Percentiles rank a stretch among this genome's conserved stretches.
phyloP scores from a whole-genome alignment of 805 yeast species.

The Sugiyamaella mastotermitis region DNA sequence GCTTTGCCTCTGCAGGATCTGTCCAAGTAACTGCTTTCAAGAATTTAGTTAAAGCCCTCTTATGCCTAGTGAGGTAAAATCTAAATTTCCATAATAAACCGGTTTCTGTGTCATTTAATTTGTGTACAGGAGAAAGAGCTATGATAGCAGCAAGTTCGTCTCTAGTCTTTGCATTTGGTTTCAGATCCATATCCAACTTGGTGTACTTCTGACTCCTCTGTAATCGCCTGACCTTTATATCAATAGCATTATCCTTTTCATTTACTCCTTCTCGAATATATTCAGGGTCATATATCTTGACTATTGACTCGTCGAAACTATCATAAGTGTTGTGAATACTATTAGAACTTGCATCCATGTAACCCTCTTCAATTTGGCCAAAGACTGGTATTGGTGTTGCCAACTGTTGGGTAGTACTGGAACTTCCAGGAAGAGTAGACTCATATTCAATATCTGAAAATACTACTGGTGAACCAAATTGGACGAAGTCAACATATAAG shows the following conservation, averaged over 20 bases:
- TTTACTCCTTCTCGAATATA: constrained; percentile 46
- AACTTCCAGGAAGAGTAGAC: constrained; percentile 8
- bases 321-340: not conserved
- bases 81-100: constrained; percentile 87
- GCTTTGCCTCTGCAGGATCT: constrained; percentile 72
- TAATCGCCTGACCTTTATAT: constrained; percentile 74
- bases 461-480: constrained; percentile 67
- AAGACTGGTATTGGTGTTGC: constrained; percentile 22
- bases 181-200: constrained; percentile 72
- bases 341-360: constrained; percentile 1
- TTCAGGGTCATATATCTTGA: constrained; percentile 61
- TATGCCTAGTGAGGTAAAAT: constrained; percentile 66
- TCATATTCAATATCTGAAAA: constrained; percentile 50
- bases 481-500: constrained; percentile 51
- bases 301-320: constrained; percentile 9
- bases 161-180: constrained; percentile 80
- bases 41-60: constrained; percentile 69
- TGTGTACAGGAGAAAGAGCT: constrained; percentile 76
- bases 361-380: constrained; percentile 1
- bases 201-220: constrained; percentile 78
- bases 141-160: constrained; percentile 67
- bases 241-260: constrained; percentile 95
- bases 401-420: constrained; percentile 23
- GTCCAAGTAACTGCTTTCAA: constrained; percentile 79
- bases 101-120: constrained; percentile 74